Evolutionary conservation across 1,284 basidiomycete species (phyloP).

Genomic region (Heterobasidion irregulare): DNA sequence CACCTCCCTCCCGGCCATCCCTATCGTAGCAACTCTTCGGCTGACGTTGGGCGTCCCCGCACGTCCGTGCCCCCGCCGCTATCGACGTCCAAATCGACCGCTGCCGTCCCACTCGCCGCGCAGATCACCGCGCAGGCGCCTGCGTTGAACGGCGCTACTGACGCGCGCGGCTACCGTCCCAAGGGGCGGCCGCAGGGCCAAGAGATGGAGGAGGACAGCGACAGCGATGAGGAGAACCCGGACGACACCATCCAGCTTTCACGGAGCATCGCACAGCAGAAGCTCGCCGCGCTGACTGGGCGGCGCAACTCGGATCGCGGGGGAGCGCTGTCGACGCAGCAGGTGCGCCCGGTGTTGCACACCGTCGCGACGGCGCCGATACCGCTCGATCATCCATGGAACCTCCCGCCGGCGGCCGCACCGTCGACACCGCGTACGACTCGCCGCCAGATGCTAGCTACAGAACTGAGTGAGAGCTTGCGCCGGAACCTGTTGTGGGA

Average conservation of each 20-base stretch:
- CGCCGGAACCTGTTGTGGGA: slow-evolving; percentile 83
- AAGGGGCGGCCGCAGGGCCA: slow-evolving; percentile 58
- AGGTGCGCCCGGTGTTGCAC: slow-evolving; percentile 15
- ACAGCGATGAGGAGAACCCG: slow-evolving; percentile 41
- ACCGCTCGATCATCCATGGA: slow-evolving; percentile 63
- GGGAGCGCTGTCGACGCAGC: background rate
- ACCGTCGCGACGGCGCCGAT: slow-evolving; percentile 37
- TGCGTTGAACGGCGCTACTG: slow-evolving; percentile 2
- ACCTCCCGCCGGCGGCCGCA: slow-evolving; percentile 56
- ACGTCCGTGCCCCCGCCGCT: slow-evolving; percentile 21
- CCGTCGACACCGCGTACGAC: slow-evolving; percentile 84
- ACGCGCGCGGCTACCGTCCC: slow-evolving; percentile 37
- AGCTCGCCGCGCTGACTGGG: slow-evolving; percentile 42
- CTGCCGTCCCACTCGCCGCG: slow-evolving; percentile 56
- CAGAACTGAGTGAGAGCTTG: slow-evolving; percentile 81
- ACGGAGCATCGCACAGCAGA: slow-evolving; percentile 54
- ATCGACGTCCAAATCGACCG: slow-evolving; percentile 54
- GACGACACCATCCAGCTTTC: slow-evolving; percentile 46
- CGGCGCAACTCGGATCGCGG: slow-evolving; percentile 20
- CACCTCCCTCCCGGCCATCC: slow-evolving; percentile 53
- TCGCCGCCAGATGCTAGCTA: slow-evolving; percentile 74
- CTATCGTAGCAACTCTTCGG: slow-evolving; percentile 41
- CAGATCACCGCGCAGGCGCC: slow-evolving; percentile 36
- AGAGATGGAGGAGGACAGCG: slow-evolving; percentile 64
- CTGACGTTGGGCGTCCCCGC: slow-evolving; percentile 31